Evolutionary conservation across 208 protist genomes (phyloP).

Genomic region (Trichomonas tenax): DNA sequence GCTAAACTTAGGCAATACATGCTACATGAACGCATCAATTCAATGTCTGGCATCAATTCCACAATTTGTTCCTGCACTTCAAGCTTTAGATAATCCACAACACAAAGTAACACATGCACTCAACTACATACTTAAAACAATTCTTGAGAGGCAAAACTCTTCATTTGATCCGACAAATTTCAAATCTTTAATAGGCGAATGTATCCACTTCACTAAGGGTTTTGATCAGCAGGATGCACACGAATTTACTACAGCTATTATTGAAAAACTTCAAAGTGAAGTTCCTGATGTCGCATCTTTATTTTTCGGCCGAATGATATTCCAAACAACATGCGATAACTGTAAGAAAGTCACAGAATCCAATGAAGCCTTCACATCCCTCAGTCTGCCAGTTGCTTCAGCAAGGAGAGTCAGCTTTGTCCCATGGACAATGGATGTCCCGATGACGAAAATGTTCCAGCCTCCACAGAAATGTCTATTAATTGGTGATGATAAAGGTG

Average conservation of each 20-base stretch:
- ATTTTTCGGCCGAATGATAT: not conserved
- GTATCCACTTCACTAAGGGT: not conserved
- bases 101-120: not conserved
- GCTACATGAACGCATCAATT: conserved; percentile 7
- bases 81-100: not conserved
- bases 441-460: not conserved
- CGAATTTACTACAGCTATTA: not conserved
- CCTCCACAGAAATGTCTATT: not conserved
- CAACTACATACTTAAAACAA: not conserved
- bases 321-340: not conserved
- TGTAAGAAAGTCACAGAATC: not conserved
- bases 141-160: not conserved
- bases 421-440: not conserved
- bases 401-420: not conserved
- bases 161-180: not conserved
- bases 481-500: not conserved
- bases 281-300: not conserved
- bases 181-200: not conserved
- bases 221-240: not conserved
- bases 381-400: not conserved
- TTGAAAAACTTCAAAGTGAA: not conserved
- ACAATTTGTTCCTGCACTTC: not conserved
- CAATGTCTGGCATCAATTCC: not conserved
- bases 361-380: not conserved
- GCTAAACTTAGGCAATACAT: not conserved